phyloP scores from a whole-genome alignment of 768 basidiomycete species.

The Naganishia antarctica region DNA sequence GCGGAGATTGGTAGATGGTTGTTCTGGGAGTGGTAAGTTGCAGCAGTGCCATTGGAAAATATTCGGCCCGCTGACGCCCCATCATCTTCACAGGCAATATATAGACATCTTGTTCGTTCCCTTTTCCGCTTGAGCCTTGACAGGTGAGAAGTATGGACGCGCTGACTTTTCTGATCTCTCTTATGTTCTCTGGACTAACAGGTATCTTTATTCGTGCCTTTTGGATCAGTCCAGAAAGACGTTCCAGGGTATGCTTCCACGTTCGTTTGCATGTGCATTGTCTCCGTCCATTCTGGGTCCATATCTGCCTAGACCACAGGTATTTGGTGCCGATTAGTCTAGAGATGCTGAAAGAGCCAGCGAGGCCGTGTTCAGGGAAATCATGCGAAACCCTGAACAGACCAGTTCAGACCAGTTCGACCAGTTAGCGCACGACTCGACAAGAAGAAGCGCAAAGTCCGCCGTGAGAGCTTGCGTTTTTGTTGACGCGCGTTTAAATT shows the following conservation, averaged over 20 bases:
- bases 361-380: too few relatives aligned
- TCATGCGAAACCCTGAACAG: too few relatives aligned
- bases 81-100: too few relatives aligned
- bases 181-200: not conserved
- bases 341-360: too few relatives aligned
- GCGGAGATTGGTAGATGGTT: constrained; percentile 35
- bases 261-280: not conserved
- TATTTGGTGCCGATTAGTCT: too few relatives aligned
- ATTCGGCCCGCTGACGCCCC: too few relatives aligned
- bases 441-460: not conserved
- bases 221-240: too few relatives aligned
- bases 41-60: too few relatives aligned
- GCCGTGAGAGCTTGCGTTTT: not conserved
- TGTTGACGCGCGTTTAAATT: not conserved
- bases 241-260: too few relatives aligned
- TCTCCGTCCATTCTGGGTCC: not conserved
- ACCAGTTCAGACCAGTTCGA: too few relatives aligned
- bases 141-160: not conserved
- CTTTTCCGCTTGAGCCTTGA: not conserved
- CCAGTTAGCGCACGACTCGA: too few relatives aligned
- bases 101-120: constrained; percentile 13
- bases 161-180: not conserved
- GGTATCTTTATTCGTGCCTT: not conserved
- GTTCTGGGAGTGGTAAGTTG: not conserved
- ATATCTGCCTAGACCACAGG: too few relatives aligned